These are phyloP conservation scores for Tremellales sp. DNA, from an alignment of 1,284 basidiomycete species.

Conservation along the genomic window DNA sequence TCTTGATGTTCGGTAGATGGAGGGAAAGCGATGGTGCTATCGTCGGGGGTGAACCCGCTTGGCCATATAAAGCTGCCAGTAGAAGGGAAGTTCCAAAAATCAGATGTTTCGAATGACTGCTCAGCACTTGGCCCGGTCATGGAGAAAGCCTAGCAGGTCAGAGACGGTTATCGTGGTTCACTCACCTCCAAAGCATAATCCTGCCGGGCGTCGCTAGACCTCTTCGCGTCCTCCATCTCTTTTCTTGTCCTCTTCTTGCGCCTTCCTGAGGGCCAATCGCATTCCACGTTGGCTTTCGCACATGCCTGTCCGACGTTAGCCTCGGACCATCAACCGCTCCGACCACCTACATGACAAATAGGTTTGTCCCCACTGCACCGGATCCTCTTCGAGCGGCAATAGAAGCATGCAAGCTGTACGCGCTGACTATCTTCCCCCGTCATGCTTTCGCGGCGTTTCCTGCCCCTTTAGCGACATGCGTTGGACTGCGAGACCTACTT, in stretches of 20 bases:
- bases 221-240: slow-evolving; percentile 50
- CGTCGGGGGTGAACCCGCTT: slow-evolving; percentile 20
- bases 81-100: slow-evolving; percentile 16
- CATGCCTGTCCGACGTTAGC: slow-evolving; percentile 31
- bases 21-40: slow-evolving; percentile 13
- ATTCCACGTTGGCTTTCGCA: slow-evolving; percentile 38
- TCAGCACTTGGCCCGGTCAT: not conserved
- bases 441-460: slow-evolving; percentile 1
- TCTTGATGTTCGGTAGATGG: slow-evolving; percentile 21
- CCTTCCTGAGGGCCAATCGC: slow-evolving; percentile 47
- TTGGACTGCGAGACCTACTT: too few species aligned
- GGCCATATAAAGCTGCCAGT: slow-evolving; percentile 28
- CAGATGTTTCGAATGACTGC: slow-evolving; percentile 1
- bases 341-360: slow-evolving; percentile 29
- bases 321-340: not conserved
- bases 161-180: too few species aligned
- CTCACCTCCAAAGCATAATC: too few species aligned
- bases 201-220: too few species aligned
- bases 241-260: slow-evolving; percentile 48
- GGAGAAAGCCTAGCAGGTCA: too few species aligned
- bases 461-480: too few species aligned
- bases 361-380: slow-evolving; percentile 47
- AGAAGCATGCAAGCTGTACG: slow-evolving; percentile 39
- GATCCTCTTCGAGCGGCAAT: slow-evolving; percentile 47
- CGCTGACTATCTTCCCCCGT: slow-evolving; percentile 10